Evolutionary conservation across 1,139 yeast species (phyloP).

Genomic region (Geotrichum siamense): DNA sequence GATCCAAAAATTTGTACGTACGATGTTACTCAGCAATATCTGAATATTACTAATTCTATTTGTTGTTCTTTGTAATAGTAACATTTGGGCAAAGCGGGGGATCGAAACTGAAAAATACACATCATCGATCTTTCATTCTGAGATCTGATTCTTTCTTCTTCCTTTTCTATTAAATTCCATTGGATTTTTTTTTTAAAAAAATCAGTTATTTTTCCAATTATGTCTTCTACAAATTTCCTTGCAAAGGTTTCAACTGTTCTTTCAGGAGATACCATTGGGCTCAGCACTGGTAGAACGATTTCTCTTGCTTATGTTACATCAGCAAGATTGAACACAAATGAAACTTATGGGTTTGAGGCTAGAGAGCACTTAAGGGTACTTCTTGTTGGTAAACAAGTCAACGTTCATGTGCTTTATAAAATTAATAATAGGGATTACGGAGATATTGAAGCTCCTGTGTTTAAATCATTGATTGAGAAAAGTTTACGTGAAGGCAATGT

Average conservation of each 20-base stretch:
- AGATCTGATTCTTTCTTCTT: conserved; percentile 1
- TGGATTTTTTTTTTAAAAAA: too few relatives aligned
- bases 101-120: conserved; percentile 8
- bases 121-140: conserved; percentile 8
- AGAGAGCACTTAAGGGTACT: conserved; percentile 59
- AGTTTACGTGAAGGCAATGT: conserved; percentile 55
- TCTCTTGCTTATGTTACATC: conserved; percentile 60
- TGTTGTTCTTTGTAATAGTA: too few relatives aligned
- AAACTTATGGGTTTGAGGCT: conserved; percentile 46
- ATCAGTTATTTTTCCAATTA: neutral
- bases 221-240: conserved; percentile 13
- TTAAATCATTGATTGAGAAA: conserved; percentile 52
- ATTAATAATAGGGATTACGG: conserved; percentile 62
- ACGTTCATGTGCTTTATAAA: conserved; percentile 51
- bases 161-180: neutral
- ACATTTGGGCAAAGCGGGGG: too few relatives aligned
- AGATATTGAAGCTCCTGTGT: conserved; percentile 59
- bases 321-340: conserved; percentile 39
- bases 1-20: too few relatives aligned
- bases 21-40: too few relatives aligned
- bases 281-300: conserved; percentile 54
- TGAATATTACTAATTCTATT: too few relatives aligned
- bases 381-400: conserved; percentile 60
- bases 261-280: conserved; percentile 68
- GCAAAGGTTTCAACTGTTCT: conserved; percentile 54